Evolutionary conservation across 108 stramenopile species (phyloP).

Genomic region (Hondaea fermentalgiana): DNA sequence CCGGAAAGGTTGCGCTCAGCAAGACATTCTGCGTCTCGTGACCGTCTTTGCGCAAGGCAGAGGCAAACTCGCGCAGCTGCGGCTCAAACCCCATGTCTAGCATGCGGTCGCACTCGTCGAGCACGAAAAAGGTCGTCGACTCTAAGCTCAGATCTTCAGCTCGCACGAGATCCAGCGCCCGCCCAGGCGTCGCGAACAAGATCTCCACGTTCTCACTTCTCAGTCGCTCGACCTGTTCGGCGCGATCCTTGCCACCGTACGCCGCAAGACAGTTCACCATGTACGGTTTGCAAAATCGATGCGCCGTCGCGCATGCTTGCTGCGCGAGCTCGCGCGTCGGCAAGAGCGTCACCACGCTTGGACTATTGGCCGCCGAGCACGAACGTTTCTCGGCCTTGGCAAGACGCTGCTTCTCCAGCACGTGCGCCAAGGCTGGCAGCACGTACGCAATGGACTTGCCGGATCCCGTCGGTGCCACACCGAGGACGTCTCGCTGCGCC

Average conservation of each 20-base stretch:
- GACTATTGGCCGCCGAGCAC: conserved; percentile 42
- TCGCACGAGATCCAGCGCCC: conserved; percentile 83
- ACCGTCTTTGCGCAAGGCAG: conserved; percentile 45
- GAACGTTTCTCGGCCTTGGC: neutral
- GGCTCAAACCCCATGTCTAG: conserved; percentile 98
- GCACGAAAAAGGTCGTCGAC: conserved; percentile 74
- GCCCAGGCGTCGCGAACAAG: conserved; percentile 88
- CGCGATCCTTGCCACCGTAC: conserved; percentile 88
- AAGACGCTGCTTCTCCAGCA: conserved; percentile 70
- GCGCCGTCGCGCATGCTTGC: conserved; percentile 92
- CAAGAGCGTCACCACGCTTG: conserved; percentile 81
- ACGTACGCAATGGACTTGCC: conserved; percentile 96
- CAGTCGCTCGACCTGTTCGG: conserved; percentile 71
- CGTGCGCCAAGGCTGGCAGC: conserved; percentile 85
- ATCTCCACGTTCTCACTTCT: conserved; percentile 70
- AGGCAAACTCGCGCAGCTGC: conserved; percentile 88
- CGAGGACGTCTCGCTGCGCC: conserved; percentile 84
- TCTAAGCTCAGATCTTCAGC: conserved; percentile 70
- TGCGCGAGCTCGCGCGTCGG: conserved; percentile 93
- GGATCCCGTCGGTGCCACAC: conserved; percentile 92
- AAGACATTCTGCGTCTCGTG: conserved; percentile 77
- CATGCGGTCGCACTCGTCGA: conserved; percentile 90
- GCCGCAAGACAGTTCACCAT: conserved; percentile 82
- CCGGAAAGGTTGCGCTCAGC: conserved; percentile 96
- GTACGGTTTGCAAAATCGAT: conserved; percentile 84